Base-by-base conservation (phyloP, 2,329 filamentous ascomycete species). In the Colletotrichum simmondsii region DNA sequence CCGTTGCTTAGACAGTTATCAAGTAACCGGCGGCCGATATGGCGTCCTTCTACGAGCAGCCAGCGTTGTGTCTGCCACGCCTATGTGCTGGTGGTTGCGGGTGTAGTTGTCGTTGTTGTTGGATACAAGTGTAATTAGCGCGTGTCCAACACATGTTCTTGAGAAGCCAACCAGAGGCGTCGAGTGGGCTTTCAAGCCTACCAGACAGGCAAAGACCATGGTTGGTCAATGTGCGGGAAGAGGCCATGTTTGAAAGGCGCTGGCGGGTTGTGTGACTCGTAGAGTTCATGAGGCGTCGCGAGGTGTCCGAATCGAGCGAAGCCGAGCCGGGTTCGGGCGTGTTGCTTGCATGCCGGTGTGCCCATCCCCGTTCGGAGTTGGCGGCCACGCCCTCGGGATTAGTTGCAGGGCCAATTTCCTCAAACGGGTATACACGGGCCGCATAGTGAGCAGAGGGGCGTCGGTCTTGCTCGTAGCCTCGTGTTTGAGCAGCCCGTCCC, bases 381-480 rank as follows among this genome's bases (percentile, higher is more conserved):
- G 53, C 52, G 66, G 32, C 70, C 70, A 70, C 63, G 62, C 22
- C 57, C 53, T 67, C 62, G 71, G 71, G 57, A 68, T 52, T 58
- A 63, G 71, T 32, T 73, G 68, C 68, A 68, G 71, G 61, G 22
- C 37, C 37, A 73, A 72, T 72, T 59, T 73, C 71, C 71, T 64
- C 57, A 63, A 71, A 62, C 60, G 62, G 68, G 57, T 57, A 58
- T 11, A 71, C 71, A 73, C 71, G 71, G 71, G 61, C 71, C 71
- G 61, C 57, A 62, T 35, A 42, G 57, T 59, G 62, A 53, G 68
- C 68, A 71, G 71, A 22, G 42, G 19, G 35, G 26, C 35, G 57
- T 42, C 37, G 35, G 30, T 49, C 42, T 71, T 66, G 46, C 28
- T 67, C 19, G 42, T 49, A 49, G 42, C 42, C 42, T 49, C 62